phyloP scores from a whole-genome alignment of 805 yeast species.

The Saturnispora sekii region DNA sequence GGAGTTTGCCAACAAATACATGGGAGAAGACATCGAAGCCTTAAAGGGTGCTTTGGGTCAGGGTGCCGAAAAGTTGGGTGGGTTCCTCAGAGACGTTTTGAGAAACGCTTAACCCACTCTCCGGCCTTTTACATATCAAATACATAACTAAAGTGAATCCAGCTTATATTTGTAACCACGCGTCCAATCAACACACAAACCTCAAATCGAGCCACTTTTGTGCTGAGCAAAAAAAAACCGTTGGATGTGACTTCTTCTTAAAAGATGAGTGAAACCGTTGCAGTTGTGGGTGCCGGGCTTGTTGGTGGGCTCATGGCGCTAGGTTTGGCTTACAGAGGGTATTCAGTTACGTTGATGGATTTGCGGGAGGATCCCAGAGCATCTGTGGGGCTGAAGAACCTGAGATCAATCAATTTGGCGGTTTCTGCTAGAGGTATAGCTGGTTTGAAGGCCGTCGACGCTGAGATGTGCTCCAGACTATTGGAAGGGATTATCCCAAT shows the following conservation, averaged over 20 bases:
- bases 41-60: slow-evolving; percentile 87
- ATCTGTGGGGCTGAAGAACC: slow-evolving; percentile 15
- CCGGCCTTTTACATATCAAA: neutral
- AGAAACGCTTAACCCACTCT: slow-evolving; percentile 24
- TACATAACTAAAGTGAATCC: neutral
- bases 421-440: slow-evolving; percentile 77
- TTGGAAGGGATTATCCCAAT: slow-evolving; percentile 65
- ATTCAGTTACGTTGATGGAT: slow-evolving; percentile 63
- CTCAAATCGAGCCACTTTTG: neutral
- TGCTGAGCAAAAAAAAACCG: too few species aligned
- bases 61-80: slow-evolving; percentile 86
- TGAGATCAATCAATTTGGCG: slow-evolving; percentile 77
- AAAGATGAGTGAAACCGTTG: slow-evolving; percentile 30
- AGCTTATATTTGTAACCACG: too few species aligned
- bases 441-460: slow-evolving; percentile 56
- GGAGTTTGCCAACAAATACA: slow-evolving; percentile 58
- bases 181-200: neutral
- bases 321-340: slow-evolving; percentile 68
- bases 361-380: slow-evolving; percentile 57
- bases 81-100: slow-evolving; percentile 77
- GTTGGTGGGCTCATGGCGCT: slow-evolving; percentile 82
- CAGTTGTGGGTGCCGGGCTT: slow-evolving; percentile 80
- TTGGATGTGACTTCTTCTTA: too few species aligned
- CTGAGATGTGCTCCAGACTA: slow-evolving; percentile 44
- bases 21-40: slow-evolving; percentile 78